Base-by-base conservation (phyloP, 352 stramenopile species). In the Blastocystis sp. region DNA sequence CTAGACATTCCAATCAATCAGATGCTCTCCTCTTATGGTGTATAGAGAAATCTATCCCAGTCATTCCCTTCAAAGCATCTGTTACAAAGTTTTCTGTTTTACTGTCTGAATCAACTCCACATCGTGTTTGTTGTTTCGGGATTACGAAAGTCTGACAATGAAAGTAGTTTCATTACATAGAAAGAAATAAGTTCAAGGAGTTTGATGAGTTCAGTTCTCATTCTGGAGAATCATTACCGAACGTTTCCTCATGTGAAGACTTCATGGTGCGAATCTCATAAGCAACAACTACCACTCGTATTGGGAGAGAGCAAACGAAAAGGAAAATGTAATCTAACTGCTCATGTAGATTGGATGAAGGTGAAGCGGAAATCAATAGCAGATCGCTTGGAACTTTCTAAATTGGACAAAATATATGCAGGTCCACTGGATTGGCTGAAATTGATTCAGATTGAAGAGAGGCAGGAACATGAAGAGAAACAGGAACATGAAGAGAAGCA, bases 101-200 rank as follows among this genome's bases (percentile, higher is more conserved):
- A 24, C 57, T 57, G 3, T 57, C 68, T 53, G 22, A 56, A 33
- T 22, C 68, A 24, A 19, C n/a, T 9, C 30, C 68, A 5, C 17
- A 33, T 56, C 68, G 68, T 6, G 40, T 57, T 11, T 30, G 30
- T 24, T 79, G 68, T 53, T 59, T 79, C 17, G 68, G 68, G 22
- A 79, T 79, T 56, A 79, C 68, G 17, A 59, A 54, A 22, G 68
- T 79, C 56, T 13, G 3, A 33, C 17, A 7, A 60, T 6, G 3
- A 37, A 27, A 27, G 15, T 19, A 9, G 7, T 27, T 22, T 79
- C 3, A 40, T 53, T 60, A 13, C 13, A 15, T 79, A 79, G 68
- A 79, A 79, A 57, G 24, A 53, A 22, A 27, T 53, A 19, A 37
- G n/a, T 58, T 79, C 68, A 33, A 42, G 68, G 40, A 79, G 68